Percentiles rank a stretch among this genome's conserved stretches.
phyloP scores from a whole-genome alignment of 2,329 filamentous ascomycete genomes.

The Cordyceps farinosa region DNA sequence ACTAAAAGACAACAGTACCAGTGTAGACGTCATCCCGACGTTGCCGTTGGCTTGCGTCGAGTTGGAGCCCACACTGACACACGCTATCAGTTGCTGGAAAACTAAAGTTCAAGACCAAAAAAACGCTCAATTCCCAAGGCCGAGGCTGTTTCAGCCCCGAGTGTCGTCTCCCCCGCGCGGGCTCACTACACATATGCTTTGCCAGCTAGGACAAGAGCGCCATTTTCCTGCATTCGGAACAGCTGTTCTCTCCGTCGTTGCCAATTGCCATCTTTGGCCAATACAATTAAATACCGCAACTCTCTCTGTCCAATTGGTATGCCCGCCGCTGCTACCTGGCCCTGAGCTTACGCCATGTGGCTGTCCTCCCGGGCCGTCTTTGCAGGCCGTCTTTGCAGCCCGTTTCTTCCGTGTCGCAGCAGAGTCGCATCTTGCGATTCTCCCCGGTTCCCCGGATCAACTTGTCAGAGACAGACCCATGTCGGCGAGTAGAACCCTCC shows the following conservation, averaged over 20 bases:
- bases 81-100: background rate
- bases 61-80: slow-evolving; percentile 4
- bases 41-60: slow-evolving; percentile 1
- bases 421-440: background rate
- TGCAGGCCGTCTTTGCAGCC: background rate
- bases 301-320: background rate
- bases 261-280: background rate
- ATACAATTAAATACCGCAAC: background rate
- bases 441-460: background rate
- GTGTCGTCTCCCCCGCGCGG: background rate
- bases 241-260: background rate
- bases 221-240: background rate
- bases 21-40: slow-evolving; percentile 13
- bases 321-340: no score
- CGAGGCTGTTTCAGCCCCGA: background rate
- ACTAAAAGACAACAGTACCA: background rate
- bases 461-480: background rate
- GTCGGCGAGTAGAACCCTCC: background rate
- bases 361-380: background rate
- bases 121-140: background rate
- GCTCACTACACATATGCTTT: background rate
- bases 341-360: background rate
- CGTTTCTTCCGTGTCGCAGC: background rate
- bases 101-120: background rate
- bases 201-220: background rate